phyloP scores from a whole-genome alignment of 2,329 filamentous ascomycete species.

The Talaromyces pinophilus region DNA sequence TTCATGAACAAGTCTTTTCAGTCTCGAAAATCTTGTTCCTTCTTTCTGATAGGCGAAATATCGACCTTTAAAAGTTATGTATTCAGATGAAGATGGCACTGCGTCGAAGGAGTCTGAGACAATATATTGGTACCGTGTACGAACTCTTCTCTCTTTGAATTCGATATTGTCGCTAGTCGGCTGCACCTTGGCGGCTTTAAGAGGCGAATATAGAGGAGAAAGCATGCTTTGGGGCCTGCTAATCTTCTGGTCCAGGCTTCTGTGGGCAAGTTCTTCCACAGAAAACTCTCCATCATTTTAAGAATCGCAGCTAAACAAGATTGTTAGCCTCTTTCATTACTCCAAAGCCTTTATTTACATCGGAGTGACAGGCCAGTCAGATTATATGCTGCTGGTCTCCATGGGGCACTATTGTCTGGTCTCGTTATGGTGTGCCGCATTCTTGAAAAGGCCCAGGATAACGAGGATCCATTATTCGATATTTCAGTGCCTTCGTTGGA shows the following conservation, averaged over 20 bases:
- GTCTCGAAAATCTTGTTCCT: not conserved
- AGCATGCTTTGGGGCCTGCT: not conserved
- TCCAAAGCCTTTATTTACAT: slow-evolving; percentile 3
- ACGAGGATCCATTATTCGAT: not conserved
- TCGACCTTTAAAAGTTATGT: slow-evolving; percentile 15
- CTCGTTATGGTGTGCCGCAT: not conserved
- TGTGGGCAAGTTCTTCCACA: not conserved
- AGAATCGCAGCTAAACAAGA: not conserved
- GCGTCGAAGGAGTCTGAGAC: not conserved
- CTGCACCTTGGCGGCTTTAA: not conserved
- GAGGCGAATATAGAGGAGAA: not conserved
- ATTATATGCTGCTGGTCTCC: not conserved
- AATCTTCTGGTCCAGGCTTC: not conserved
- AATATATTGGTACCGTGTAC: not conserved
- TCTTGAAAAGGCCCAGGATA: not conserved
- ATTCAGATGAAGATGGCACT: slow-evolving; percentile 20
- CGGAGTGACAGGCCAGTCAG: not conserved
- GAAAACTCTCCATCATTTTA: not conserved
- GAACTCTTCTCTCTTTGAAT: not conserved
- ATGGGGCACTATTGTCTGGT: not conserved
- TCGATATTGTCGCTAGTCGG: slow-evolving; percentile 1
- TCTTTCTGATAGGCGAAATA: not conserved
- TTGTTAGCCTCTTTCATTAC: not conserved
- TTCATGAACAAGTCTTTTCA: not conserved
- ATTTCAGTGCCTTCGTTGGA: not conserved